Evolutionary conservation across 2,329 filamentous ascomycete species (phyloP), one percentile per base, ranked within the genome.

Genomic region (Fusarium falciforme): DNA sequence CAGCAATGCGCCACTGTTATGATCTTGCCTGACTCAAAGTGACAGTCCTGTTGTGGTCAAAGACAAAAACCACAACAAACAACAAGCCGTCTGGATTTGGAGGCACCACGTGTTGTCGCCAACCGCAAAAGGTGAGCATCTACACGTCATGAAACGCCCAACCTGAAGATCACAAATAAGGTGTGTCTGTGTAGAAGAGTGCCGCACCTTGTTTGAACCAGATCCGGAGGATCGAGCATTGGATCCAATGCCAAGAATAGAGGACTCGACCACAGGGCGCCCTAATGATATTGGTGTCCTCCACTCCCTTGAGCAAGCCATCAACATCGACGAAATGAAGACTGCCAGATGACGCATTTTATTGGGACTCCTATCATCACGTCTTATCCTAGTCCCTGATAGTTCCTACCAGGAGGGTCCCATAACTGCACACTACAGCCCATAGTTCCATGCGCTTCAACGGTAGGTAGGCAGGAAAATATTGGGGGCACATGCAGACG

Each of bases 101-200:
- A 65, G 29, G 38, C 44, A 72, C 71, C 72, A 78, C 72, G 74
- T 78, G 76, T 62, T 72, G 62, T 54, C 20, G 47, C 59, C 16
- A 58, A 44, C 54, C 61, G 59, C 52, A 38, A 35, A 54, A 38
- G 22, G 66, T 40, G 67, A 59, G 62, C 36, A 57, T 68, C 44
- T 71, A 76, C 61, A 75, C 71, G 75, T 76, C 69, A 77, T 74
- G 74, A 74, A 71, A 77, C 64, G 63, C 61, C 61, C 52, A 49
- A 49, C 22, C 17, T 52, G 42, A 68, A 63, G 31, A 31, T 58
- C 60, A 61, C 29, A 64, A 68, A 62, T 70, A 72, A 70, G 66
- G 65, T 70, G 52, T 61, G 61, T 59, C 64, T 61, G 66, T 58
- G 57, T 69, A 52, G 67, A 61, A 59, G 58, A 58, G 72, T 65